A percentile compares a stretch with the other conserved stretches of the same genome.
Conservation (phyloP, 805 yeast species). For the Torulaspora quercuum region DNA sequence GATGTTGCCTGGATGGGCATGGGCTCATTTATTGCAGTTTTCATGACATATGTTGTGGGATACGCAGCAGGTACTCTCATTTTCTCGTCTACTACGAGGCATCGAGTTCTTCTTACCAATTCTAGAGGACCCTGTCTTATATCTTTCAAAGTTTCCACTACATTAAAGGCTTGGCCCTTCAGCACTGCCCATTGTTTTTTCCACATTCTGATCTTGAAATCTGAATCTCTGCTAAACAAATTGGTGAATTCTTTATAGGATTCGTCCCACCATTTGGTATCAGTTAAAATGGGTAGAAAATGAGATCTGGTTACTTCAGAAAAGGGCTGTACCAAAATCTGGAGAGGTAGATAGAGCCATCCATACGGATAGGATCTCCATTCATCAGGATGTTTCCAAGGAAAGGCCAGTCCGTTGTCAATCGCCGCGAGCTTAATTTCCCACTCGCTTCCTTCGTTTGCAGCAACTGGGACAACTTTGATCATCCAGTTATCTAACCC, state of each 20-base stretch:
- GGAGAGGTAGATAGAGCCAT: conserved; percentile 65
- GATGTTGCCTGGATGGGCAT: conserved; percentile 20
- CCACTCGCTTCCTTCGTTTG: conserved; percentile 20
- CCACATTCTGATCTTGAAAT: conserved; percentile 66
- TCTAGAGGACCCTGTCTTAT: conserved; percentile 65
- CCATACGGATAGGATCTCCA: conserved; percentile 80
- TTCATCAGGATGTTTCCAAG: conserved; percentile 81
- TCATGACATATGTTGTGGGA: conserved; percentile 39
- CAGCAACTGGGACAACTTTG: conserved; percentile 43
- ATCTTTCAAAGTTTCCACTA: conserved; percentile 59
- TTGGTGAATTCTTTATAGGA: conserved; percentile 46
- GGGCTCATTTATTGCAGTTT: conserved; percentile 46
- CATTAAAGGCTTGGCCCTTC: conserved; percentile 76
- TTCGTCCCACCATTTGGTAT: conserved; percentile 69
- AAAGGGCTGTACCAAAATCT: conserved; percentile 66
- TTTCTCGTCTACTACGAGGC: conserved; percentile 57
- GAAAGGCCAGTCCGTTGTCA: conserved; percentile 70
- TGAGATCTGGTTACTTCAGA: conserved; percentile 52
- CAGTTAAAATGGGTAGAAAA: conserved; percentile 55
- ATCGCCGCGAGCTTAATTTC: conserved; percentile 61
- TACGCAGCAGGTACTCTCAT: conserved; percentile 52
- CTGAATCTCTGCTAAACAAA: conserved; percentile 53
- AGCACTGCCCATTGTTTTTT: conserved; percentile 62
- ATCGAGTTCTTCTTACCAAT: conserved; percentile 54
- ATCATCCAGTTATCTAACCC: conserved; percentile 81